Evolutionary conservation across 192 early-diverging fungal species (phyloP).

Genomic region (Backusella mclennaniae): DNA sequence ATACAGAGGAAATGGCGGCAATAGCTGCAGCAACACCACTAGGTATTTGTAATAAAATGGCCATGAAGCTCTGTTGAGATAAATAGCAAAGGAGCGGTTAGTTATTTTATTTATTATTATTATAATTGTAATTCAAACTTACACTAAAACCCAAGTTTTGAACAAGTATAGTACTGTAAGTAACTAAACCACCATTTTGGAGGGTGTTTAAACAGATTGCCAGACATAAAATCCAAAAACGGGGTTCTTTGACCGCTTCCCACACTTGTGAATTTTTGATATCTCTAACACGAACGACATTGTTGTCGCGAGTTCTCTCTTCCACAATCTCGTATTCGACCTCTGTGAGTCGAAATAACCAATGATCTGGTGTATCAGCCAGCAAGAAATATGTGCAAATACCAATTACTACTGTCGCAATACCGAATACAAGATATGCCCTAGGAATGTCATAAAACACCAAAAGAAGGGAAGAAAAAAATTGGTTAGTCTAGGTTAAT

Average conservation of each 20-base stretch:
- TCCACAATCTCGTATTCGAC: constrained; percentile 22
- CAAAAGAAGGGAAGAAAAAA: background rate
- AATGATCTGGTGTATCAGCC: constrained; percentile 13
- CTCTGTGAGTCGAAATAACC: constrained; percentile 6
- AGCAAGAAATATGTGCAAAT: constrained; percentile 20
- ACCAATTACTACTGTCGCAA: constrained; percentile 17
- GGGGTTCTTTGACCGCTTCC: constrained; percentile 21
- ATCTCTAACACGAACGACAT: background rate
- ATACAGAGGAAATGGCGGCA: background rate
- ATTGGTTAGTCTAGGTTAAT: background rate
- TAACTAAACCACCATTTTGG: constrained; percentile 22
- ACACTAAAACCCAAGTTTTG: constrained; percentile 21
- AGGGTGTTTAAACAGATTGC: background rate
- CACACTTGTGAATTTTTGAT: constrained; percentile 23
- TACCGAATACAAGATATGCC: constrained; percentile 26
- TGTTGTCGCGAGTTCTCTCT: constrained; percentile 22
- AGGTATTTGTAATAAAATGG: constrained; percentile 10
- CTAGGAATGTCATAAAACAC: constrained; percentile 10
- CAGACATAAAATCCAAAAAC: constrained; percentile 8
- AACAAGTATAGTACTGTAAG: constrained; percentile 14
- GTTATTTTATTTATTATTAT: background rate
- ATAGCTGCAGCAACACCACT: constrained; percentile 1
- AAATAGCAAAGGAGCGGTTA: background rate
- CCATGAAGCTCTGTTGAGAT: background rate
- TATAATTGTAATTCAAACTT: background rate